phyloP scores from a whole-genome alignment of 176 grass and related monocot genomes.

The Lolium perenne region DNA sequence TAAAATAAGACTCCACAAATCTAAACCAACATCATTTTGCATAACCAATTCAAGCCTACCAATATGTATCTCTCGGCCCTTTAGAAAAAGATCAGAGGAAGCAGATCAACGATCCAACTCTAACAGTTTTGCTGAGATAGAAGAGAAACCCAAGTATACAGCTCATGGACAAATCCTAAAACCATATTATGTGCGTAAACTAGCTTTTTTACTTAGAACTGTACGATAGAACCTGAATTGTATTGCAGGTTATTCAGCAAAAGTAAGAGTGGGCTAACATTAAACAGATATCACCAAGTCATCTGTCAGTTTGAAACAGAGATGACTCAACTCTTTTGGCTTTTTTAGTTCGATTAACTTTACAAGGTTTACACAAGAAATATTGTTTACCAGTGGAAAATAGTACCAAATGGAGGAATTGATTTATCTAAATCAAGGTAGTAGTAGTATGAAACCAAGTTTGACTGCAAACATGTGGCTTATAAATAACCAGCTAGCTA shows the following conservation, averaged over 20 bases:
- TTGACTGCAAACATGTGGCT: not conserved
- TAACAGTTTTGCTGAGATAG: not conserved
- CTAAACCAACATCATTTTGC: constrained; percentile 1
- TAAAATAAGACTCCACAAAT: constrained; percentile 2
- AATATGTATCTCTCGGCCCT: not conserved
- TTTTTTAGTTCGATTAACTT: not conserved
- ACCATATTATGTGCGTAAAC: not conserved
- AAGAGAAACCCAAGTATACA: not conserved
- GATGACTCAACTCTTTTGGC: not conserved
- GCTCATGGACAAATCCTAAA: not conserved
- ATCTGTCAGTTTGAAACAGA: not conserved
- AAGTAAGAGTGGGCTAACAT: not conserved
- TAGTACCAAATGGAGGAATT: not conserved
- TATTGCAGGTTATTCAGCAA: not conserved
- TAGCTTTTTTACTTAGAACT: not conserved
- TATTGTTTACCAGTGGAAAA: not conserved
- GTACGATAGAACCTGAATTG: not conserved
- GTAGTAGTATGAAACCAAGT: not conserved
- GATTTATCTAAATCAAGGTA: constrained; percentile 7
- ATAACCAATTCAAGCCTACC: constrained; percentile 5
- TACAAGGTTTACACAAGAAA: not conserved
- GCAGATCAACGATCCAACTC: not conserved
- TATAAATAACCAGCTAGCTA: not conserved
- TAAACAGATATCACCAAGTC: not conserved
- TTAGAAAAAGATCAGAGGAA: constrained; percentile 8